Evolutionary conservation across 1,284 basidiomycete genomes (phyloP).

Genomic region (Cutaneotrichosporon cyanovorans): DNA sequence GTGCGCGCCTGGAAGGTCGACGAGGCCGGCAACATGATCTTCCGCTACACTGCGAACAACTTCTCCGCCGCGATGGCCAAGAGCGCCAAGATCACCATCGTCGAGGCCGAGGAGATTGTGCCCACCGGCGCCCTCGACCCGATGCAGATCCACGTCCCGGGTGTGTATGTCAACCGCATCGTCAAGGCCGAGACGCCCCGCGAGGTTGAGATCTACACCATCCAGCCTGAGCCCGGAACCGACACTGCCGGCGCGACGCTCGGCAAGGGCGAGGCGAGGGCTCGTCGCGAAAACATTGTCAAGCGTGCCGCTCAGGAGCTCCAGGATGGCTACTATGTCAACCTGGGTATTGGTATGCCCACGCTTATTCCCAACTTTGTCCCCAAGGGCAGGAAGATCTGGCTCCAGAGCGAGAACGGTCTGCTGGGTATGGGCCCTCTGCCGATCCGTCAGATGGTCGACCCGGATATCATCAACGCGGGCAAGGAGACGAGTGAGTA

Average conservation of each 20-base stretch:
- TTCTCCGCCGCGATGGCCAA: constrained; percentile 80
- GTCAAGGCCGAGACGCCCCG: constrained; percentile 72
- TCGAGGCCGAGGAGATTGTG: constrained; percentile 82
- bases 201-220: constrained; percentile 65
- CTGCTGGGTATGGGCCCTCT: constrained; percentile 93
- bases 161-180: constrained; percentile 81
- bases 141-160: constrained; percentile 70
- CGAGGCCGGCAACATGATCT: constrained; percentile 76
- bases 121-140: constrained; percentile 75
- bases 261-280: constrained; percentile 45
- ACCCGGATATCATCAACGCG: constrained; percentile 89
- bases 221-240: constrained; percentile 35
- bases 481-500: constrained; percentile 71
- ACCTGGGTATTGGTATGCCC: constrained; percentile 75
- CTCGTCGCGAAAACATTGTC: constrained; percentile 61
- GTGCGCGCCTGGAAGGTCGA: constrained; percentile 93
- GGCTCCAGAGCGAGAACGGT: constrained; percentile 88
- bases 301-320: constrained; percentile 72
- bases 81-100: constrained; percentile 82
- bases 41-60: constrained; percentile 81
- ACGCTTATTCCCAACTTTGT: constrained; percentile 86
- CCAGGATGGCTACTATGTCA: constrained; percentile 76
- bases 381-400: constrained; percentile 67
- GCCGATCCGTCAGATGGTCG: constrained; percentile 73
- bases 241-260: constrained; percentile 14